Percentiles rank a stretch among this genome's conserved stretches.
phyloP scores from a whole-genome alignment of 225 moss, liverwort and hornwort genomes.

The Ulota crispa region DNA sequence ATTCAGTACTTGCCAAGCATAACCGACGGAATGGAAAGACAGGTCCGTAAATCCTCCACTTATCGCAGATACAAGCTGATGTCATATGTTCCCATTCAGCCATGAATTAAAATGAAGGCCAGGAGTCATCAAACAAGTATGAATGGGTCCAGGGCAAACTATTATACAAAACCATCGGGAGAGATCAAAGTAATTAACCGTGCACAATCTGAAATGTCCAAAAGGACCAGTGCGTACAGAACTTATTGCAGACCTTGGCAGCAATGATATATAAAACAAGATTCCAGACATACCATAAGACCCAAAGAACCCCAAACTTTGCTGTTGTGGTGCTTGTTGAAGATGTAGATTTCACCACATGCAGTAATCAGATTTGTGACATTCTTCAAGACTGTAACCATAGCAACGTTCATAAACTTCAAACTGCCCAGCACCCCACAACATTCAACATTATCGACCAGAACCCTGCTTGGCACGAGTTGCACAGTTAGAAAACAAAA shows the following conservation, averaged over 20 bases:
- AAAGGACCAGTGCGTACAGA: not conserved
- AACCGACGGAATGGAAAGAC: constrained; percentile 84
- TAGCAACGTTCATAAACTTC: constrained; percentile 95
- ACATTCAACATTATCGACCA: constrained; percentile 20
- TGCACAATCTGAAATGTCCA: not conserved
- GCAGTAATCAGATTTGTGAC: constrained; percentile 97
- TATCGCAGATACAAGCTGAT: constrained; percentile 88
- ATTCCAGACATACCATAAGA: constrained; percentile 69
- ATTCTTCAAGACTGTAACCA: constrained; percentile 99
- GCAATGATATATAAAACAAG: constrained; percentile 5
- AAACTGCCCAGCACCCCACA: constrained; percentile 59
- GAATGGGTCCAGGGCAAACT: not conserved
- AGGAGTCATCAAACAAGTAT: constrained; percentile 1
- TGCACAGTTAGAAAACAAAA: constrained; percentile 4
- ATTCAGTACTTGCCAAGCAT: constrained; percentile 86
- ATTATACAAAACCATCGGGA: not conserved
- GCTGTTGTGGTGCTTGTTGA: constrained; percentile 84
- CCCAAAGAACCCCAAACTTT: constrained; percentile 90
- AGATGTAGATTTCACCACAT: constrained; percentile 91
- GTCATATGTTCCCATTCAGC: constrained; percentile 21
- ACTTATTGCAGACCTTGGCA: constrained; percentile 6
- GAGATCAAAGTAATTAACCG: not conserved
- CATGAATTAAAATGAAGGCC: constrained; percentile 1
- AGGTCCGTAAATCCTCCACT: constrained; percentile 94
- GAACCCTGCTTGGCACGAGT: not conserved